Percentiles rank a stretch among this genome's conserved stretches.
These are phyloP conservation scores for Cyclotella sp. DNA, from an alignment of 108 stramenopile species.

Conservation along the genomic window DNA sequence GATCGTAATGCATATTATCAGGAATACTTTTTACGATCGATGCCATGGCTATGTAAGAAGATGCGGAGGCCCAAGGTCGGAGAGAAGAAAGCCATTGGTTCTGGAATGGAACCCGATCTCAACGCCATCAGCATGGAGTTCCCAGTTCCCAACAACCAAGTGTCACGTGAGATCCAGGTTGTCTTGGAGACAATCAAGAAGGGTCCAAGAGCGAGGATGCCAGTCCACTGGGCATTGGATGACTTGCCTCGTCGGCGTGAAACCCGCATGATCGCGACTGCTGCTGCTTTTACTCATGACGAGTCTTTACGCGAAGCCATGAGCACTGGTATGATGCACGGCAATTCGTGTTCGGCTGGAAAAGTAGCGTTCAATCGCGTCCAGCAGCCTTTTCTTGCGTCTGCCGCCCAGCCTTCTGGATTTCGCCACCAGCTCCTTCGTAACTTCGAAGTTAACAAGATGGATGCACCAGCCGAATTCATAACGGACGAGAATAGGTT, in stretches of 20 bases:
- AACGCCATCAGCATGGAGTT: slow-evolving; percentile 24
- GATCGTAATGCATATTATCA: slow-evolving; percentile 80
- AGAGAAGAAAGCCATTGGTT: slow-evolving; percentile 57
- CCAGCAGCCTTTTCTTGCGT: too few relatives aligned
- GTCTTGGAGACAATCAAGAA: slow-evolving; percentile 61
- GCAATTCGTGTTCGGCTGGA: too few relatives aligned
- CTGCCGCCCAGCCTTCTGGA: too few relatives aligned
- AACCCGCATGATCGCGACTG: too few relatives aligned
- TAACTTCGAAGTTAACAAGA: too few relatives aligned
- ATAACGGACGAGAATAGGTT: too few relatives aligned
- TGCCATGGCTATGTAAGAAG: slow-evolving; percentile 49
- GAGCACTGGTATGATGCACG: too few relatives aligned
- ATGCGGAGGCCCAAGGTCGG: slow-evolving; percentile 58
- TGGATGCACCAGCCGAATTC: too few relatives aligned
- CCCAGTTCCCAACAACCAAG: slow-evolving; percentile 60
- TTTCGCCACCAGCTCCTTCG: too few relatives aligned
- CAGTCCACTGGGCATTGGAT: slow-evolving; percentile 12
- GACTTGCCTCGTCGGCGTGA: background rate
- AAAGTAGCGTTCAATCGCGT: too few relatives aligned
- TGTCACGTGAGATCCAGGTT: slow-evolving; percentile 58
- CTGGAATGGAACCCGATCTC: slow-evolving; percentile 28
- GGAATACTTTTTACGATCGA: slow-evolving; percentile 43
- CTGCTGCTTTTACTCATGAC: too few relatives aligned
- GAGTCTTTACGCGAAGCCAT: too few relatives aligned
- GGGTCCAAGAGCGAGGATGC: slow-evolving; percentile 77